Evolutionary conservation across 192 early-diverging fungal species (phyloP), one percentile per base, ranked within the genome.

Genomic region (Phlyctochytrium planicorne): DNA sequence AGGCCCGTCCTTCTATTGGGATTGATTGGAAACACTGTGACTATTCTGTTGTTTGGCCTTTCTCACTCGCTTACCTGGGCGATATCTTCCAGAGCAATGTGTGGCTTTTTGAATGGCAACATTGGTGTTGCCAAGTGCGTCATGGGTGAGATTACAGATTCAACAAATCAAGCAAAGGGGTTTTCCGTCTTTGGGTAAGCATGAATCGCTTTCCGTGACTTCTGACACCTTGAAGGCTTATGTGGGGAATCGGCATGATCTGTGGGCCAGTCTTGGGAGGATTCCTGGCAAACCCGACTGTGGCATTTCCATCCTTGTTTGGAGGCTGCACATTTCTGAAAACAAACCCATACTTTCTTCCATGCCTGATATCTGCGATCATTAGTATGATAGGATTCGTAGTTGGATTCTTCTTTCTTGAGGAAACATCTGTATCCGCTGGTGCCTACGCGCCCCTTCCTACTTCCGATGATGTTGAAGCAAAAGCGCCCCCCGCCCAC

Each of bases 101-200:
- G 88, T 60, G 91, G 93, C 0, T 67, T 89, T 17, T 68, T 91
- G 23, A 91, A 90, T 68, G 92, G 81, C 24, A 81, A 76, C 36
- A 53, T 87, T 23, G 91, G 92, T 6, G 92, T 94, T 17, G 84
- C 89, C 32, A 93, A 94, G 69, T 90, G 89, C 23, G 83, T 91
- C 30, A 70, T 95, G 30, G 91, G 89, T 1, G 95, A 97, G 79
- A 87, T 97, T 34, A 88, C 93, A 25, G 93, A 94, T 67, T 70
- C 82, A 1, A 87, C 89, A 0, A 97, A 94, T 72, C 86, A 89
- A 62, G 76, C 87, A 6, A 78, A 85, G 17, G 90, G 89, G 24
- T 95, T 95, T 75, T 80, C 87, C 10, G 52, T 94, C 29, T 84
- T 91, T 75, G 91, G 89, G 30, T 84, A 90, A 29, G 79, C 76